Evolutionary conservation across 176 grass and related monocot genomes (phyloP), one percentile per base, ranked within the genome.

Genomic region (Zizania latifolia): DNA sequence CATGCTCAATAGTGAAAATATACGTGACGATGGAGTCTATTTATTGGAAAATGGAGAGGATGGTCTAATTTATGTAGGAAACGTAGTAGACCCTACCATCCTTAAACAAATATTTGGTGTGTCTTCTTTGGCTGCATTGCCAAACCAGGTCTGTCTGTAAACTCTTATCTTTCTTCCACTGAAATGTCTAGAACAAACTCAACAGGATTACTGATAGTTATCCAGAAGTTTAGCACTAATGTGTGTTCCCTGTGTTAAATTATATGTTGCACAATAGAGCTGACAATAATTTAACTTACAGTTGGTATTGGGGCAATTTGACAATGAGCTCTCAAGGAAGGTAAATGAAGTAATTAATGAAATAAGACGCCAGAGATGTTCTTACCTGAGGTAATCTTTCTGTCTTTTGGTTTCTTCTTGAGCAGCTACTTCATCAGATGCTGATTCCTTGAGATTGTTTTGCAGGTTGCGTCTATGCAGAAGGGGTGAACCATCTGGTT

Each of bases 41-140:
- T 85, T 96, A 35, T 81, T 96, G 41, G 93, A 96, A 85, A 96
- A 96, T 77, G 93, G 93, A 72, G 93, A 96, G 63, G 89, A 96
- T 83, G 73, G 78, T 79, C 62, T 96, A 63, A 85, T 96, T 74
- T 96, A 92, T 78, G 81, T 92, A 74, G 93, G 89, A 79, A 89
- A 84, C 35, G 69, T 74, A 60, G 86, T 89, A 58, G 85, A 80
- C 63, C 81, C 72, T 23, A 66, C 78, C 22, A 89, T 51, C 41
- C 80, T 92, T 10, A 73, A 87, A 72, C 78, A 96, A 71, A 82
- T 96, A 46, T 96, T 96, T 32, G 89, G 86, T 24, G 86, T 89
- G 58, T 66, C 86, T 81, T 92, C 92, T 77, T 58, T 85, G 35
- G 86, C 88, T 50, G 78, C 77, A 24, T 74, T 92, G 65, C 83